A percentile compares a stretch with the other conserved stretches of the same genome.
Evolutionary conservation across 352 stramenopile species (phyloP).

Genomic region (Phytophthora crassamura): DNA sequence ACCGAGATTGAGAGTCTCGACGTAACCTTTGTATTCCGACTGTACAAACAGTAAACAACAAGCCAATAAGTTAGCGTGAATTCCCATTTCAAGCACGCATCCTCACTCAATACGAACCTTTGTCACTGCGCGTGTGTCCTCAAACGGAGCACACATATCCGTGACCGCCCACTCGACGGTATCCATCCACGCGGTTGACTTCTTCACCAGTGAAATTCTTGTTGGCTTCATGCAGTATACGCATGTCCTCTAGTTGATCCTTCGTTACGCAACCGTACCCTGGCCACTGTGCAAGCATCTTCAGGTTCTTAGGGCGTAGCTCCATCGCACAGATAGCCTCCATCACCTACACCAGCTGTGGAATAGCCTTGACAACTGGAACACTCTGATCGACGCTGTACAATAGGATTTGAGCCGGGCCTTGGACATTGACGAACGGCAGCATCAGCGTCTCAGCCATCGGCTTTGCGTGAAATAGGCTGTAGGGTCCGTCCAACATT

Average conservation of each 20-base stretch:
- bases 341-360: too few species aligned
- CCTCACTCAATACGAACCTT: background rate
- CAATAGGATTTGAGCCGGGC: too few species aligned
- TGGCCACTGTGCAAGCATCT: too few species aligned
- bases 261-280: too few species aligned
- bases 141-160: background rate
- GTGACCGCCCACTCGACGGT: background rate
- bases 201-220: too few species aligned
- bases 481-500: constrained; percentile 4
- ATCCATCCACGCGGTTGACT: too few species aligned
- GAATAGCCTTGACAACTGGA: too few species aligned
- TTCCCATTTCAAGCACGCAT: background rate
- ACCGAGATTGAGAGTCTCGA: background rate
- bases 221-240: background rate
- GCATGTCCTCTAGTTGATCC: background rate
- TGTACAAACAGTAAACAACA: background rate
- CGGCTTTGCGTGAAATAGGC: background rate
- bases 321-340: too few species aligned
- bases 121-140: background rate
- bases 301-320: too few species aligned
- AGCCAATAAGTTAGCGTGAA: background rate
- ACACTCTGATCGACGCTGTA: too few species aligned
- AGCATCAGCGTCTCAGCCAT: background rate
- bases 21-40: background rate
- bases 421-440: constrained; percentile 1